Base-by-base conservation (phyloP, 2,329 filamentous ascomycete genomes). In the Penicillium italicum region DNA sequence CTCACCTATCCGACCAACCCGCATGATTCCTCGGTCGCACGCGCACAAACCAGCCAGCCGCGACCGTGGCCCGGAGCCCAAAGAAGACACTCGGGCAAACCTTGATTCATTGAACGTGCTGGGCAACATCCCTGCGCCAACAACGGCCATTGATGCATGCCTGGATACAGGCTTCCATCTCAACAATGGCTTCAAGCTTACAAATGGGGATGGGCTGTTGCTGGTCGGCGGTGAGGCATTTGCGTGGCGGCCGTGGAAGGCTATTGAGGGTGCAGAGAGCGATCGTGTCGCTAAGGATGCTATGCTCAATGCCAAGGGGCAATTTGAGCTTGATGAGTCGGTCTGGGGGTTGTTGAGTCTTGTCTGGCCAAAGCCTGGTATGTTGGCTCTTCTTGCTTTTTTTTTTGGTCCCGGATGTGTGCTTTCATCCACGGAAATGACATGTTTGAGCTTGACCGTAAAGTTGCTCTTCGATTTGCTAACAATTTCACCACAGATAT, bases 211-310 rank as follows among this genome's bases (percentile, higher is more conserved):
- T 49, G 93, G 91, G 0, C 82, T 91, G 26, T 71, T 99, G 59
- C 80, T 99, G 5, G 82, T 97, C 1, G 87, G 85, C 38, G 93
- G 93, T 6, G 91, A 97, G 74, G 91, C 88, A 0, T 97, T 97
- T 72, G 76, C 80, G 48, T 99, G 94, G 94, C 79, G 83, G 69
- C 94, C 94, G 5, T 97, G 93, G 91, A 74, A 82, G 57, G 73
- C 61, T 58, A 34, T 57, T 61, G 56, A 73, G 63, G 66, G 71
- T 67, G 66, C 67, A 75, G 68, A 65, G 59, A 30, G 62, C 53
- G 43, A 72, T 9, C 40, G 41, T 28, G 55, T 45, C 26, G 71
- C 67, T 63, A 76, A 66, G 57, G 73, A 72, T 59, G 74, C 65
- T 56, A 75, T 96, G 66, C 69, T 88, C 53, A 96, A 96, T 73